Conservation (phyloP, 495 filamentous ascomycete genomes). For the Aspergillus heteromorphus region DNA sequence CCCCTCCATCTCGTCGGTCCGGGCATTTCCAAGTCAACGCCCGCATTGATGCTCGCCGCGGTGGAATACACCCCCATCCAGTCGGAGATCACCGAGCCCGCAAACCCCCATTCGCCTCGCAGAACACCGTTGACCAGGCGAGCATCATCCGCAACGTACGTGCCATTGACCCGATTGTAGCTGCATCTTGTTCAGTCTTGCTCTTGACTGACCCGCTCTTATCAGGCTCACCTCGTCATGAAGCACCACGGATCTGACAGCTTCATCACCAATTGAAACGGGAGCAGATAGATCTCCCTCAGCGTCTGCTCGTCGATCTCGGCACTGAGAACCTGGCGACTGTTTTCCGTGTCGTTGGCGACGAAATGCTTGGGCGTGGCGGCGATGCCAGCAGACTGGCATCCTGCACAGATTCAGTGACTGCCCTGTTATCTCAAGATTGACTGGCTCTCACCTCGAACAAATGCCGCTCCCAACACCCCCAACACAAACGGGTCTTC, state of each 20-base stretch:
- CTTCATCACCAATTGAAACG: slow-evolving; percentile 59
- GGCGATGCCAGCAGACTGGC: not conserved
- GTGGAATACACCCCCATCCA: not conserved
- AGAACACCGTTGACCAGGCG: not conserved
- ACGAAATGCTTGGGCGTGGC: not conserved
- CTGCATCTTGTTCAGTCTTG: too few species aligned
- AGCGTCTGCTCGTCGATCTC: not conserved
- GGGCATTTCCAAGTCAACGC: not conserved
- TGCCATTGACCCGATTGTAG: slow-evolving; percentile 42
- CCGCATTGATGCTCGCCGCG: not conserved
- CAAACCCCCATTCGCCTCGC: not conserved
- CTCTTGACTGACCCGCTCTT: too few species aligned
- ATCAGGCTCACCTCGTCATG: too few species aligned
- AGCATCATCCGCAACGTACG: not conserved
- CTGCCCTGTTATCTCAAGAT: too few species aligned
- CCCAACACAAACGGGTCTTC: slow-evolving; percentile 1
- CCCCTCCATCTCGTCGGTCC: not conserved
- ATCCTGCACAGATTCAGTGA: too few species aligned
- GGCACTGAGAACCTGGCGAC: not conserved
- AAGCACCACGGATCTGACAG: slow-evolving; percentile 52
- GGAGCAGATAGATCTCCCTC: slow-evolving; percentile 56
- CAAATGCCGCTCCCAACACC: not conserved
- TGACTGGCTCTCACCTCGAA: too few species aligned
- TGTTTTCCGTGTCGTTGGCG: not conserved
- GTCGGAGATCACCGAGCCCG: not conserved